Base-by-base conservation (phyloP, 1,284 basidiomycete species). In the Golubevia pallescens region DNA sequence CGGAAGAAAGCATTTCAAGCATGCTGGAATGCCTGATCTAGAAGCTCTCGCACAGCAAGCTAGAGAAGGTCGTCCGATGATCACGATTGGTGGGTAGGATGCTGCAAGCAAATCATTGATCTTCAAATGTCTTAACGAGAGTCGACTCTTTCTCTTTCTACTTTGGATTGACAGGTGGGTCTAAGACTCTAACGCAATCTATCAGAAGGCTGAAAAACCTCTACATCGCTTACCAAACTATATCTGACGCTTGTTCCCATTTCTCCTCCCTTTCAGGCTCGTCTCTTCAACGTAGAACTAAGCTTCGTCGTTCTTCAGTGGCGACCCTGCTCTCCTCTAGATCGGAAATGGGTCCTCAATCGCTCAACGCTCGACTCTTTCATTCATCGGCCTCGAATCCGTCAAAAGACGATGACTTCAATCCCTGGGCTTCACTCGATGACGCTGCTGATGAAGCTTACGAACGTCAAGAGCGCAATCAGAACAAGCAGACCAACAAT, bases 1-100 rank as follows among this genome's bases (percentile, higher is more conserved):
- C 1, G 86, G 86, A 21, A 89, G 89, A 58, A 95, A 95, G 87
- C 90, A 92, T 77, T 93, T 91, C 81, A 93, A 92, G 77, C 93
- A 95, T 80, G 91, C 90, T 14, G 79, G 79, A 7, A 77, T 78
- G 75, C 52, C 58, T 14, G 71, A 72, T 57, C 77, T 74, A 2
- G 68, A 63, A 24, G 79, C 77, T 67, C 68, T 81, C 32, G 77
- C 77, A 10, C 66, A 68, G 34, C 62, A 66, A 32, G 48, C 64
- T 62, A 79, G 75, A 7, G 20, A 56, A 28, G 24, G 24, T 57
- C 66, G 79, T 66, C 92, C 92, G 14, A 94, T 94, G 93, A 94
- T 95, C 73, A 88, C 93, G 69, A 95, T 95, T 86, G 94, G 93
- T 57, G 88, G 79, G n/a, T 81, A 63, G 70, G 5, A 4, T 4